Evolutionary conservation across 228 moss, liverwort and hornwort species (phyloP), one percentile per base, ranked within the genome.

Genomic region (Sphagnum fallax): DNA sequence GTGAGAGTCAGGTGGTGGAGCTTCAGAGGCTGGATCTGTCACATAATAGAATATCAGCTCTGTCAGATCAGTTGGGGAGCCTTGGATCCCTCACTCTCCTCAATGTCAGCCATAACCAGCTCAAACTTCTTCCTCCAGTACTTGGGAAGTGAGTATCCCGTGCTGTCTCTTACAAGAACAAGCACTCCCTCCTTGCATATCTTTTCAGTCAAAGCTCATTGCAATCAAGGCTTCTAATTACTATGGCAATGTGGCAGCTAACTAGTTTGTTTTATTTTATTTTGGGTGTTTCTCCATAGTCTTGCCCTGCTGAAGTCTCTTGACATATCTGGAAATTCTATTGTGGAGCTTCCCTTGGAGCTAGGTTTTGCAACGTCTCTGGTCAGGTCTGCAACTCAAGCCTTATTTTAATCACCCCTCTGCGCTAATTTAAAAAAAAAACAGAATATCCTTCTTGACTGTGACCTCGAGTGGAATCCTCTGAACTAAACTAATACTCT

Each of bases 41-140:
- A 47, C 95, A 95, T 75, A 95, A 95, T 80, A 84, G 63, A 63
- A 87, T 95, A 67, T 61, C 80, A 63, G 90, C 77, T 79, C 68
- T 95, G 49, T 88, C 95, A 60, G 83, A 87, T 69, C 90, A 85
- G 47, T 63, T 95, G 72, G 92, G 92, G 52, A 85, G 81, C 79
- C 88, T 95, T 67, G 82, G 81, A 9, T 90, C 92, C 63, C 78
- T 95, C 47, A 89, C 90, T 47, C 76, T 92, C 60, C 79, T 95
- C 65, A 95, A 95, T 63, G 73, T 95, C 77, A 95, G 95, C 72
- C 73, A 87, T 74, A 95, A 95, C 72, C 85, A 87, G 76, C 87
- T 95, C 4, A 82, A 84, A 48, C 80, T 83, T 52, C 77, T 95
- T 6, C 95, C 95, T 71, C 69, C 92, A 66, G 86, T 88, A 51